Base-by-base conservation (phyloP, 2,329 filamentous ascomycete genomes). In the Monilinia fructigena region DNA sequence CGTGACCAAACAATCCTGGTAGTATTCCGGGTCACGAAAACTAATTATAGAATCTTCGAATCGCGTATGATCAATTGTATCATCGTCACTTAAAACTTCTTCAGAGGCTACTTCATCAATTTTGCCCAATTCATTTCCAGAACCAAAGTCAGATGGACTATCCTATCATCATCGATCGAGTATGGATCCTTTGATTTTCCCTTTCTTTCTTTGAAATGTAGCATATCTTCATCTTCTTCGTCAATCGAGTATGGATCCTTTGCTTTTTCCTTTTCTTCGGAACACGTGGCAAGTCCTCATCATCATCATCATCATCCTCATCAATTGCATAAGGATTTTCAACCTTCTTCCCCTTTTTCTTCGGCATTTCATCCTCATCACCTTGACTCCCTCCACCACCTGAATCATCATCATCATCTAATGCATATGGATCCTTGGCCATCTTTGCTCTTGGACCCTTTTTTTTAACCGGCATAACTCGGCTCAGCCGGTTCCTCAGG, bases 1-100 rank as follows among this genome's bases (percentile, higher is more conserved):
- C 40, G 47, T 38, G 26, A 69, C 58, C 56, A 74, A 55, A 60
- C 72, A 74, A 63, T 76, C 73, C 7, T 72, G 67, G 60, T 73
- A 74, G 26, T 73, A 74, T 45, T 66, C 72, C 12, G 73, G 70
- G 65, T 75, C 70, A 3, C 70, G 69, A 65, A 73, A 73, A 59
- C 67, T 71, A 12, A 70, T 31, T 14, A 59, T 38, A 35, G 52
- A 65, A 6, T 67, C 66, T n/a, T 65, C 64, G 20, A 38, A 60
- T 45, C 54, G 12, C 18, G 35, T n/a, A 50, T 53, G 47, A 23
- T 23, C 58, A 18, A 61, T 50, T 4, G 45, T 61, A 23, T 63
- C 55, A 31, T 47, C 47, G n/a, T 67, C 65, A 8, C 55, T 56
- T 31, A 63, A 60, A 55, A 59, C 65, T 23, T 55, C 42, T 40